phyloP scores from a whole-genome alignment of 2,329 filamentous ascomycete genomes.

The Exophiala dermatitidis region DNA sequence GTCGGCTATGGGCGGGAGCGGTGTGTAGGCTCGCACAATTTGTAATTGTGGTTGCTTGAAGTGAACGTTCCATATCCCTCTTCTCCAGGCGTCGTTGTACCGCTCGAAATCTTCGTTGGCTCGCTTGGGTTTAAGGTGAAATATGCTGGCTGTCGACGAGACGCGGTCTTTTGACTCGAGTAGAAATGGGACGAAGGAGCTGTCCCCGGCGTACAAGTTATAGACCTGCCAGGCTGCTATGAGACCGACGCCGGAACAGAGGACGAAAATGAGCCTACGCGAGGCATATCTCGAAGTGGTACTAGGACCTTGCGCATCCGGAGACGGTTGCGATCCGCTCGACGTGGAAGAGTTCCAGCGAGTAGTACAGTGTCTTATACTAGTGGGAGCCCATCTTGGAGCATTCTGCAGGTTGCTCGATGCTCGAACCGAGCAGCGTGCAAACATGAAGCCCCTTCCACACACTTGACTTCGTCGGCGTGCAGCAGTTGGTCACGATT shows the following conservation, averaged over 20 bases:
- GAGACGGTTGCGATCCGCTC: background rate
- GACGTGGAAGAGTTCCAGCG: constrained; percentile 7
- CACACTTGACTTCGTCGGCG: background rate
- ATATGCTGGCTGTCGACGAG: constrained; percentile 42
- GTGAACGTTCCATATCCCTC: constrained; percentile 79
- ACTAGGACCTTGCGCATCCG: constrained; percentile 1
- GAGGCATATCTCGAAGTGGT: background rate
- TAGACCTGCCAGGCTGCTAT: constrained; percentile 4
- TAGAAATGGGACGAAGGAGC: constrained; percentile 36
- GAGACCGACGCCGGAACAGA: constrained; percentile 2
- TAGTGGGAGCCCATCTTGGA: background rate
- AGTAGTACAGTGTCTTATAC: background rate
- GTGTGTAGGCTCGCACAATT: constrained; percentile 86
- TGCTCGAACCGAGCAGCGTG: constrained; percentile 11
- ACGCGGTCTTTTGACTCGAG: constrained; percentile 39
- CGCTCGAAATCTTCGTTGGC: constrained; percentile 30
- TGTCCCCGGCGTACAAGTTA: background rate
- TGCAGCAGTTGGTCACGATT: background rate
- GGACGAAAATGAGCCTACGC: constrained; percentile 4
- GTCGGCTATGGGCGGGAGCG: constrained; percentile 56
- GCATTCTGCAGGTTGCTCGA: constrained; percentile 6
- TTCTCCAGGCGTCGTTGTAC: constrained; percentile 47
- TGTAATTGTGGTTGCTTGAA: constrained; percentile 92
- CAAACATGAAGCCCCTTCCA: constrained; percentile 9
- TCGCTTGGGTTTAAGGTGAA: constrained; percentile 34